Evolutionary conservation across 148 eudicot species (phyloP).

Genomic region (Talinum fruticosum): DNA sequence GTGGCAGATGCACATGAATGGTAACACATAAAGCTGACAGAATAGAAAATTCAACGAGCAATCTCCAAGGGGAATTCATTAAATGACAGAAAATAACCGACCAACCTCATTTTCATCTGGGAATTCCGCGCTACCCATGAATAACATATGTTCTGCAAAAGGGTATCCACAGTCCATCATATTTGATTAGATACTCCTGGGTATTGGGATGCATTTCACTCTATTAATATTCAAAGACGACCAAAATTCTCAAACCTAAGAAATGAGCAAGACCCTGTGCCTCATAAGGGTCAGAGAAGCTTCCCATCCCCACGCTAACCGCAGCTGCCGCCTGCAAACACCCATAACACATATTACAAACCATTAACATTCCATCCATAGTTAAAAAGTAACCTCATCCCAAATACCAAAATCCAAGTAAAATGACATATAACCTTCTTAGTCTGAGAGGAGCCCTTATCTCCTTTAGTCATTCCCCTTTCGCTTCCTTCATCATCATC

Average conservation of each 20-base stretch:
- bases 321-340: conserved; percentile 85
- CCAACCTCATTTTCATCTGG: conserved; percentile 98
- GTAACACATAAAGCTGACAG: neutral
- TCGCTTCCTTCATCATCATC: conserved; percentile 34
- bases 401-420: neutral
- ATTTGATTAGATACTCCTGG: neutral
- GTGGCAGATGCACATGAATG: conserved; percentile 4
- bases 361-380: neutral
- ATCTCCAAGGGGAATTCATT: neutral
- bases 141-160: conserved; percentile 90
- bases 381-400: neutral
- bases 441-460: conserved; percentile 43
- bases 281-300: conserved; percentile 87
- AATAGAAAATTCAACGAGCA: neutral
- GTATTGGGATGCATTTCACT: neutral
- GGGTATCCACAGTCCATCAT: neutral
- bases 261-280: conserved; percentile 99
- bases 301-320: conserved; percentile 90
- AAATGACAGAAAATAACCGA: neutral
- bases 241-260: conserved; percentile 47
- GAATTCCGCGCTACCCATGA: conserved; percentile 95
- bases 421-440: conserved; percentile 55
- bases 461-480: conserved; percentile 14
- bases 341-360: neutral
- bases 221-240: neutral